Evolutionary conservation across 495 filamentous ascomycete genomes (phyloP), one percentile per base, ranked within the genome.

Genomic region (Tuber magnatum): DNA sequence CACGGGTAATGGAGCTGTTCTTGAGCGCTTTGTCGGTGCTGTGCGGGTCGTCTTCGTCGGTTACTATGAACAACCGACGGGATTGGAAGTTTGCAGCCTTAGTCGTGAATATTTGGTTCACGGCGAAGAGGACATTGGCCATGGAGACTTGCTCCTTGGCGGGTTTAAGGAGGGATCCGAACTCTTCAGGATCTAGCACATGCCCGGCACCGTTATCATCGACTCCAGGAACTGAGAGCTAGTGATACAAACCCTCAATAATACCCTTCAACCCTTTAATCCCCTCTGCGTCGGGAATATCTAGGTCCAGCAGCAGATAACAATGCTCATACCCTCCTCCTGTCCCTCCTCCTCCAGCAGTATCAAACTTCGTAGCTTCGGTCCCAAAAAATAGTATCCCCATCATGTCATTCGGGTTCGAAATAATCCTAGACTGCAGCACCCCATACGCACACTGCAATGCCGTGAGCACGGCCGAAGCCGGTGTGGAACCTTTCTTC

Each of bases 361-460:
- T 88, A 71, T 89, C 88, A 80, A 96, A 94, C 79, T 92, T 94
- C 28, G 93, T 92, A 82, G 92, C 88, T 82, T 96, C 87, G 0
- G 94, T 98, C 20, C 94, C 93, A 77, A 95, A 98, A 12, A 99
- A 88, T n/a, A 99, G 83, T 14, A 99, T 91, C 5, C 94, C 94
- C 86, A 99, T 97, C 94, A 97, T 97, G 79, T 98, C 95, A 81
- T 90, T 93, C 0, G 96, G 96, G 77, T 94, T 94, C 3, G 94
- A 94, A 81, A 99, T 97, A 80, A 99, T 97, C 74, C 96, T 91
- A 84, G 97, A 94, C 84, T 97, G 94, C 91, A 98, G 97, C 73
- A 99, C 87, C 73, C 92, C 88, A 80, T 97, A 96, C 72, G 96
- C 94, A 81, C 94, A 97, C 86, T 97, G 97, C 40, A 99, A 86